Base-by-base conservation (phyloP, 116 monocot species). In the Trichopus zeylanicus region DNA sequence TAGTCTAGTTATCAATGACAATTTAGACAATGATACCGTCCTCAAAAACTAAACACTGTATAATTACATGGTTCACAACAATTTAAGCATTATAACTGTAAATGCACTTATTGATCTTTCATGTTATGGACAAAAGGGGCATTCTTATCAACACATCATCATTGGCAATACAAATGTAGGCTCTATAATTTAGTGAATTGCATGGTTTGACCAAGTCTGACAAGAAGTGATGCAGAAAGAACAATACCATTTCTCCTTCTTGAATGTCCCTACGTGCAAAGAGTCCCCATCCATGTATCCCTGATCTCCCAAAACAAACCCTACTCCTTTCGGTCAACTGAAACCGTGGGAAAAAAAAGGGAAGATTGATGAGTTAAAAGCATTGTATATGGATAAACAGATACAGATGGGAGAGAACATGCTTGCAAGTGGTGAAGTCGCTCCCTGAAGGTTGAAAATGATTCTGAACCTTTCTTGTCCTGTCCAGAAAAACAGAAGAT, bases 201-300 rank as follows among this genome's bases (percentile, higher is more conserved):
- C n/a, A n/a, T n/a, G n/a, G n/a, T n/a, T n/a, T n/a, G n/a, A n/a
- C n/a, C n/a, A n/a, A n/a, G n/a, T n/a, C n/a, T n/a, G n/a, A n/a
- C 0, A n/a, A 42, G 42, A 42, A n/a, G 7, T 19, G 46, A 26
- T 48, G 27, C 6, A 31, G 29, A 11, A 26, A 31, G 29, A 11
- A 26, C 34, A 20, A 47, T 86, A 87, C 87, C 87, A 87, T 87
- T 53, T 87, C 82, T 60, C 87, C 87, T 74, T 87, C 87, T 65
- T 82, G 82, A 69, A 87, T 82, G 55, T 70, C 74, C 59, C 73
- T 76, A 34, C 76, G 70, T 11, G 87, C 87, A 65, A 87, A 76
- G 16, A 87, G 73, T 42, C 87, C 87, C 87, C 87, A 87, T 57
- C 87, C 87, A 74, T 87, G 87, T 70, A 87, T 87, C 53, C 87